Conservation (phyloP, 352 stramenopile species). For the Pythium utonaiense region DNA sequence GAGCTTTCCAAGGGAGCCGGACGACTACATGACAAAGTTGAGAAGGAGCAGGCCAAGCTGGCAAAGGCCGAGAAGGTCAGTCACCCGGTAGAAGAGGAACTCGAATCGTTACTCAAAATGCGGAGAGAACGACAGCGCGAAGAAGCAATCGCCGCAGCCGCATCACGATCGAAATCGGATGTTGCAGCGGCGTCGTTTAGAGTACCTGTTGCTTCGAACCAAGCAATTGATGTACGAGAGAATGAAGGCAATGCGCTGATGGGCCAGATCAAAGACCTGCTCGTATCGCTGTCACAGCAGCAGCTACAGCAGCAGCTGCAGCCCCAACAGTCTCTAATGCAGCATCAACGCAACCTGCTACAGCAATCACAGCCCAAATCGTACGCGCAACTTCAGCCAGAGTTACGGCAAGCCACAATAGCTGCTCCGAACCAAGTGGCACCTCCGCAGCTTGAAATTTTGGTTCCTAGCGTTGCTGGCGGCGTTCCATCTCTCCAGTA, state of each 20-base stretch:
- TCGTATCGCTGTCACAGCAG: conserved; percentile 31
- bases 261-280: conserved; percentile 56
- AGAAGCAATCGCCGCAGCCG: background rate
- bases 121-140: conserved; percentile 15
- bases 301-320: conserved; percentile 3
- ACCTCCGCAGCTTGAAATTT: no score
- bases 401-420: no score
- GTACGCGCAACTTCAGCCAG: no score
- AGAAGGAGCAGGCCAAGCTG: conserved; percentile 6
- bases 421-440: no score
- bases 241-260: conserved; percentile 22
- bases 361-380: background rate
- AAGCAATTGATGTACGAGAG: background rate
- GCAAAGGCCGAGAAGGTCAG: background rate
- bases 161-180: background rate
- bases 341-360: background rate
- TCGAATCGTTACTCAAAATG: conserved; percentile 8
- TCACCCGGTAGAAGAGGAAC: conserved; percentile 1
- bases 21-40: conserved; percentile 3
- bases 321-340: background rate
- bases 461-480: no score
- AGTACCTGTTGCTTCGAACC: background rate
- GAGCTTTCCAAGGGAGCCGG: conserved; percentile 11
- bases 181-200: background rate
- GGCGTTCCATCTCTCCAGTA: background rate